Percentiles rank a stretch among this genome's conserved stretches.
Evolutionary conservation across 73 alveolate species (phyloP).

Genomic region (Loxodes magnus): DNA sequence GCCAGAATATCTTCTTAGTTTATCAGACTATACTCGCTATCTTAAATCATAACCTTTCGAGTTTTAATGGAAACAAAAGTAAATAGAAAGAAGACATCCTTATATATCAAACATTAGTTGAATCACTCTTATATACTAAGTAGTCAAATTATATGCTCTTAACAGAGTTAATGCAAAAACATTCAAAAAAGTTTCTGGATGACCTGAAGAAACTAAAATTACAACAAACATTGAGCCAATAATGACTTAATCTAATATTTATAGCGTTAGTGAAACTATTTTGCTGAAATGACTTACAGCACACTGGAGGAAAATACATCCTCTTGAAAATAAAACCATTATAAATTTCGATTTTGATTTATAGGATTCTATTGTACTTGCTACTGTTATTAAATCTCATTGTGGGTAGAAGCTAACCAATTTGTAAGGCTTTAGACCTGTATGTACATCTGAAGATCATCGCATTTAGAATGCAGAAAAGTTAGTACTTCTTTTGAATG

Average conservation of each 20-base stretch:
- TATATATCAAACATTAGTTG: slow-evolving; percentile 88
- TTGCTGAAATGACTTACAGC: slow-evolving; percentile 82
- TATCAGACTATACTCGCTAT: slow-evolving; percentile 50
- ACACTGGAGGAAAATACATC: slow-evolving; percentile 50
- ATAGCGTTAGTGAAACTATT: slow-evolving; percentile 79
- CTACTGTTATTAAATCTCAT: slow-evolving; percentile 58
- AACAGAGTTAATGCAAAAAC: slow-evolving; percentile 85
- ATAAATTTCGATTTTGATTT: slow-evolving; percentile 66
- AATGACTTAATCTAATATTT: slow-evolving; percentile 76
- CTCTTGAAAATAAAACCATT: slow-evolving; percentile 48
- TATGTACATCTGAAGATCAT: slow-evolving; percentile 53
- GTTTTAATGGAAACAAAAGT: slow-evolving; percentile 15
- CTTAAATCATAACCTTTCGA: slow-evolving; percentile 26
- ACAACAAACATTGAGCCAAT: slow-evolving; percentile 49
- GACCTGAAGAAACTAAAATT: no score
- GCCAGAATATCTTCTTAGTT: slow-evolving; percentile 84
- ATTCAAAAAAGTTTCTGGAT: slow-evolving; percentile 72
- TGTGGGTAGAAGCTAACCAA: slow-evolving; percentile 52
- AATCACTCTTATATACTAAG: slow-evolving; percentile 79
- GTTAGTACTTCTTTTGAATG: slow-evolving; percentile 58
- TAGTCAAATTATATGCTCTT: slow-evolving; percentile 76
- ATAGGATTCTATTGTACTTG: slow-evolving; percentile 62
- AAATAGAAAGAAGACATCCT: slow-evolving; percentile 42
- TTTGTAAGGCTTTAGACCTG: slow-evolving; percentile 40
- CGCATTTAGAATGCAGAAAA: slow-evolving; percentile 52